Percentiles rank a stretch among this genome's conserved stretches.
Evolutionary conservation across 176 grass and related monocot genomes (phyloP).

Genomic region (Rhynchospora pubera): DNA sequence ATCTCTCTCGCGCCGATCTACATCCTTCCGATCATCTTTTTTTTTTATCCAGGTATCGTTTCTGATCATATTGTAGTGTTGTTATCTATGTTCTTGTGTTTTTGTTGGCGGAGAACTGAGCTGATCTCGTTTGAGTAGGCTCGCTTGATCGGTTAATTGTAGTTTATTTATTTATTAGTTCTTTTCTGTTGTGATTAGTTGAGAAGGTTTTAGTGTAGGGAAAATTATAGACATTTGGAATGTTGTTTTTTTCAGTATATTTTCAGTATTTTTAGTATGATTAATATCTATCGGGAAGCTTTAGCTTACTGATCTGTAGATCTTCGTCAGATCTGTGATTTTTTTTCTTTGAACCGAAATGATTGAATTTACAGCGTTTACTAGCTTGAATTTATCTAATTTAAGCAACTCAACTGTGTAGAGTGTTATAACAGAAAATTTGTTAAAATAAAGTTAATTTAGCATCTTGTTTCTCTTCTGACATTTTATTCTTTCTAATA

Average conservation of each 20-base stretch:
- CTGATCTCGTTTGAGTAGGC: neutral
- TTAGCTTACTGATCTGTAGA: neutral
- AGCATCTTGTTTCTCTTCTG: neutral
- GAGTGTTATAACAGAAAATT: neutral
- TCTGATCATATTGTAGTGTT: neutral
- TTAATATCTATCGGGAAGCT: neutral
- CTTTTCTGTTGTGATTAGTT: neutral
- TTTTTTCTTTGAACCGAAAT: too few relatives aligned
- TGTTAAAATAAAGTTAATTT: neutral
- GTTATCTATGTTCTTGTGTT: neutral
- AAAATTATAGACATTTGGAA: neutral
- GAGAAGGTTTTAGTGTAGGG: neutral
- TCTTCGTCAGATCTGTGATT: slow-evolving; percentile 14
- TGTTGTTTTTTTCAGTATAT: neutral
- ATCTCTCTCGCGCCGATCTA: neutral
- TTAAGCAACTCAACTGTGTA: neutral
- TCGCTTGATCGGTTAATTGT: neutral
- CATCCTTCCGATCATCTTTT: neutral
- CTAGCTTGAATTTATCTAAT: neutral
- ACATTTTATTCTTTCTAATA: neutral
- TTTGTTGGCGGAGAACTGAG: neutral
- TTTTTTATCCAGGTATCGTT: neutral
- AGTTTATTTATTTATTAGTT: neutral
- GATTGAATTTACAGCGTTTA: too few relatives aligned
- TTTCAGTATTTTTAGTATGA: neutral